These are phyloP conservation scores for Candida sanyaensis DNA, from an alignment of 1,139 yeast species.

Conservation along the genomic window DNA sequence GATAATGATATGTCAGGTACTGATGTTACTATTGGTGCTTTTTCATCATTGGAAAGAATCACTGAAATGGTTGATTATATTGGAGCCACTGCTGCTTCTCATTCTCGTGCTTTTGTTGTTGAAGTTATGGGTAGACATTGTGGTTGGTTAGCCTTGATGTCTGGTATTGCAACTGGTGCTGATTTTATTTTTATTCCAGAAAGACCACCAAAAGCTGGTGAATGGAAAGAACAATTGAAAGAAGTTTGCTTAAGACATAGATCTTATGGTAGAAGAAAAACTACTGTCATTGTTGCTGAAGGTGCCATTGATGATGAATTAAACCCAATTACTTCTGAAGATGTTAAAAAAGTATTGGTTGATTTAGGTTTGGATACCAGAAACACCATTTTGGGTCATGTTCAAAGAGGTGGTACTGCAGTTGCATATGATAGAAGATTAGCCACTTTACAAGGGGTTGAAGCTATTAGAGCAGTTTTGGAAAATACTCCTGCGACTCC, in stretches of 20 bases:
- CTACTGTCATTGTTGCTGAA: slow-evolving; percentile 95
- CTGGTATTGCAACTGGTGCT: slow-evolving; percentile 94
- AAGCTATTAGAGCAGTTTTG: slow-evolving; percentile 91
- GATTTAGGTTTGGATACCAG: slow-evolving; percentile 90
- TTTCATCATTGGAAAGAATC: slow-evolving; percentile 89
- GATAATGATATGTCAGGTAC: slow-evolving; percentile 98
- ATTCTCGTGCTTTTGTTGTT: slow-evolving; percentile 94
- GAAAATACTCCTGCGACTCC: slow-evolving; percentile 89
- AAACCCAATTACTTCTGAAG: slow-evolving; percentile 75
- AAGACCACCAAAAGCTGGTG: slow-evolving; percentile 65
- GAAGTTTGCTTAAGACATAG: slow-evolving; percentile 74
- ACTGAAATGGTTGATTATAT: slow-evolving; percentile 93
- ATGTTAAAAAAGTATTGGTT: slow-evolving; percentile 79
- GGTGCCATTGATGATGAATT: slow-evolving; percentile 90
- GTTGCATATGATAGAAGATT: slow-evolving; percentile 89
- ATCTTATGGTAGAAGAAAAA: slow-evolving; percentile 84
- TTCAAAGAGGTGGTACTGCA: slow-evolving; percentile 98
- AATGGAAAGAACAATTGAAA: slow-evolving; percentile 81
- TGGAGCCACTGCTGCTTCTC: slow-evolving; percentile 96
- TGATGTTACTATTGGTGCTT: slow-evolving; percentile 96
- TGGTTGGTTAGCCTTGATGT: slow-evolving; percentile 97
- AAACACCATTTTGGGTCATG: slow-evolving; percentile 94
- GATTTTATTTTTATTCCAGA: slow-evolving; percentile 95
- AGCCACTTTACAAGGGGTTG: slow-evolving; percentile 96
- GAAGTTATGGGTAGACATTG: slow-evolving; percentile 99